Percentiles rank a stretch among this genome's conserved stretches.
Conservation (phyloP, 768 basidiomycete species). For the Flagelloscypha sp. region DNA sequence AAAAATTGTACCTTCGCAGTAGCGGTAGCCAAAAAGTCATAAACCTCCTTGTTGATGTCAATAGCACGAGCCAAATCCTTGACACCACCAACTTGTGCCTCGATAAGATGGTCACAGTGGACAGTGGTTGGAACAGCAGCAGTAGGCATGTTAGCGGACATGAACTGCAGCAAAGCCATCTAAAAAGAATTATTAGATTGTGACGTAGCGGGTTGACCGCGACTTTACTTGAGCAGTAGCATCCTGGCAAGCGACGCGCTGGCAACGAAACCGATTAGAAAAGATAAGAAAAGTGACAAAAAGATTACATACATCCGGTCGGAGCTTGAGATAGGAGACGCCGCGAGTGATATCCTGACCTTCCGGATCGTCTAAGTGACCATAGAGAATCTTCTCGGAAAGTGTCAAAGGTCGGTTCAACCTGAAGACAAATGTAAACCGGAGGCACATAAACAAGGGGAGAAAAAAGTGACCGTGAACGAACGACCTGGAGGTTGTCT, state of each 20-base stretch:
- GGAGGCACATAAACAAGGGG: background rate
- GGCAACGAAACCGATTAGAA: conserved; percentile 9
- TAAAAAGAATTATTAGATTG: conserved; percentile 29
- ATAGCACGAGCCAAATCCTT: conserved; percentile 92
- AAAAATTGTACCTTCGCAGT: conserved; percentile 67
- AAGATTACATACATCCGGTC: conserved; percentile 76
- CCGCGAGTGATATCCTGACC: conserved; percentile 89
- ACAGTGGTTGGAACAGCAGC: conserved; percentile 97
- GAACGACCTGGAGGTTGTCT: conserved; percentile 87
- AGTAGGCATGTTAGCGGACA: conserved; percentile 98
- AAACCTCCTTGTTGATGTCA: conserved; percentile 95
- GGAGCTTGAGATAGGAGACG: conserved; percentile 90
- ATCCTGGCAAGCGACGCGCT: conserved; percentile 90
- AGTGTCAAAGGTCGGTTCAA: conserved; percentile 85
- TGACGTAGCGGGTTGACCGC: conserved; percentile 13
- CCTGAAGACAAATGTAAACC: conserved; percentile 32
- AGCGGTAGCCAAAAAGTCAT: conserved; percentile 96
- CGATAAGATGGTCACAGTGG: conserved; percentile 98
- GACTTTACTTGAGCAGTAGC: conserved; percentile 70
- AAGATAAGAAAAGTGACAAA: background rate
- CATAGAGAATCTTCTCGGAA: conserved; percentile 96
- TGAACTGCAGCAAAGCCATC: conserved; percentile 99
- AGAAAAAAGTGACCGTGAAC: conserved; percentile 50
- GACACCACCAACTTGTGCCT: conserved; percentile 89
- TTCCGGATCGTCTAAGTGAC: conserved; percentile 92